phyloP scores from a whole-genome alignment of 208 protist genomes.

The Trypanosoma scelopori region DNA sequence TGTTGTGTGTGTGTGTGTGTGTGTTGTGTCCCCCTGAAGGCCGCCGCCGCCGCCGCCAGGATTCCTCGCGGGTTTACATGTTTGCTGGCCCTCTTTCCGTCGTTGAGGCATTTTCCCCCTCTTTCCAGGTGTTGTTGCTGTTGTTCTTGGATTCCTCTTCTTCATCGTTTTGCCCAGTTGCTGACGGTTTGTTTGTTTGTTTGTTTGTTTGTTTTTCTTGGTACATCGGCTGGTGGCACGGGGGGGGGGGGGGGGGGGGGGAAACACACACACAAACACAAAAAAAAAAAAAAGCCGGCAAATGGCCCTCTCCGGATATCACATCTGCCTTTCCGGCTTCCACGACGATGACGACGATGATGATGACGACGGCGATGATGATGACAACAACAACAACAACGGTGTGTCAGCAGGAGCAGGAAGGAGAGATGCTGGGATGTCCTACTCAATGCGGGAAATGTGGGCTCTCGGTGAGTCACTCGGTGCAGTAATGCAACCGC shows the following conservation, averaged over 20 bases:
- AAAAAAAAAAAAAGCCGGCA: neutral
- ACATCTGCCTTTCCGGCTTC: constrained; percentile 40
- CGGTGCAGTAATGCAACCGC: constrained; percentile 34
- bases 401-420: neutral
- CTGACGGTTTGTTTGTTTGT: neutral
- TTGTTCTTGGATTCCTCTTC: too few relatives aligned
- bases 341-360: constrained; percentile 7
- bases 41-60: too few relatives aligned
- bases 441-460: constrained; percentile 14
- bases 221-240: neutral
- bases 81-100: too few relatives aligned
- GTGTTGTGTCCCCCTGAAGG: too few relatives aligned
- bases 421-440: neutral
- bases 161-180: constrained; percentile 3
- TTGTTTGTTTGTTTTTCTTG: constrained; percentile 1
- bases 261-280: too few relatives aligned
- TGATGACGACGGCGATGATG: constrained; percentile 2
- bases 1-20: too few relatives aligned
- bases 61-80: too few relatives aligned
- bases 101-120: too few relatives aligned
- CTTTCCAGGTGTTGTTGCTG: too few relatives aligned
- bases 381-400: neutral
- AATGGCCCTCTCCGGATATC: constrained; percentile 21
- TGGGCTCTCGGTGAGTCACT: constrained; percentile 14
- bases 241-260: too few relatives aligned